Evolutionary conservation across 176 grass and related monocot species (phyloP), one percentile per base, ranked within the genome.

Genomic region (Urochloa ruziziensis): DNA sequence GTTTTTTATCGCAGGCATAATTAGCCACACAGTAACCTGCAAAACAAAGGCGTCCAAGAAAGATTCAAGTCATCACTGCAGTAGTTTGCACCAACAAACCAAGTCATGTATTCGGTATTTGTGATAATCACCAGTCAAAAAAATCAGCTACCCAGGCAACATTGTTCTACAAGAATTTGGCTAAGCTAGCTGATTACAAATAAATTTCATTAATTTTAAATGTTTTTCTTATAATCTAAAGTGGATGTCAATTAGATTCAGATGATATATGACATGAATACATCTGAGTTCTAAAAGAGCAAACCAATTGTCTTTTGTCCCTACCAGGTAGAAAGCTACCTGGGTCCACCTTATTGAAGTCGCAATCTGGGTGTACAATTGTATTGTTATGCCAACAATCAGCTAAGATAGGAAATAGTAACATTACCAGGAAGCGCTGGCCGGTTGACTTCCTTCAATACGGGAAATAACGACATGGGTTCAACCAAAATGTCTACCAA

Each of bases 11-110:
- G 79, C 62, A 47, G 93, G 96, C 85, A 95, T 85, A 48, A 97
- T 67, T 67, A 87, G 51, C 92, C 95, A 93, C 19, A 94, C 74
- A 43, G 91, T 69, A 64, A 94, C 82, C 90, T 97, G 90, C 40
- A 83, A 67, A 72, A 56, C 37, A 63, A 29, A 65, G 37, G 7
- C 27, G 72, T 6, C 2, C 32, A 42, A 13, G n/a, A 49, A 70
- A 58, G 21, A 81, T 71, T 72, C 21, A 90, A 23, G 18, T 65
- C 42, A 68, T 34, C 2, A 62, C 7, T 21, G 25, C 69, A 77
- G 1, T 32, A 80, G 49, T 67, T 76, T 82, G 12, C 10, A 46
- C 47, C 3, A 30, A 25, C 10, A 85, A 54, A 39, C 21, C 39
- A 11, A 65, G 70, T 28, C 27, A 46, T 42, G 2, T 53, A 81